Conservation (phyloP, 768 basidiomycete species). For the Xerocomus brunneocitrinus region DNA sequence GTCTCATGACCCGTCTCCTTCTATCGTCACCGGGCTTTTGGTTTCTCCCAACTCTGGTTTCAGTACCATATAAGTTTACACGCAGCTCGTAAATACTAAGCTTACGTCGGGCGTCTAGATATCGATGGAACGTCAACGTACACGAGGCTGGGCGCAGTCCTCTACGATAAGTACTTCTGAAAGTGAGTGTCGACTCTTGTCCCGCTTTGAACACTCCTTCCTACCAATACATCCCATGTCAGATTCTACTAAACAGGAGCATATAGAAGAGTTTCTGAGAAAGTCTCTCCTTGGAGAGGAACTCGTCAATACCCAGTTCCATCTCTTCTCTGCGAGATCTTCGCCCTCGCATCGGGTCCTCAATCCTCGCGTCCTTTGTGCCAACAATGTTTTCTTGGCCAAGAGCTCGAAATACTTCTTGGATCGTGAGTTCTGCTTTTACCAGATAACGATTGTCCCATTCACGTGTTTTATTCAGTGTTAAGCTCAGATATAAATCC, state of each 20-base stretch:
- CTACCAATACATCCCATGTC: conserved; percentile 7
- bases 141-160: not conserved
- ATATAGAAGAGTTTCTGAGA: conserved; percentile 21
- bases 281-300: conserved; percentile 26
- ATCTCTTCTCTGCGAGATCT: conserved; percentile 25
- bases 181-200: not conserved
- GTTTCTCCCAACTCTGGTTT: no score
- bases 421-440: conserved; percentile 13
- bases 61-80: not conserved
- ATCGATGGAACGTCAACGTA: not conserved
- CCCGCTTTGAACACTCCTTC: no score
- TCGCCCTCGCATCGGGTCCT: conserved; percentile 3
- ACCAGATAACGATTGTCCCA: not conserved
- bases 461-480: conserved; percentile 8
- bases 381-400: conserved; percentile 25
- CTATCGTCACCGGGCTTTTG: not conserved
- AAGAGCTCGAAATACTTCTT: conserved; percentile 28
- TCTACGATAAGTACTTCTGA: not conserved
- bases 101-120: not conserved
- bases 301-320: conserved; percentile 30
- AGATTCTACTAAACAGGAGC: conserved; percentile 5
- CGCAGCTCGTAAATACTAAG: no score
- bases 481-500: conserved; percentile 7
- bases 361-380: conserved; percentile 22
- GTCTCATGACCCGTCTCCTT: not conserved